Base-by-base conservation (phyloP, 345 rosid species). In the Salix dunnii region DNA sequence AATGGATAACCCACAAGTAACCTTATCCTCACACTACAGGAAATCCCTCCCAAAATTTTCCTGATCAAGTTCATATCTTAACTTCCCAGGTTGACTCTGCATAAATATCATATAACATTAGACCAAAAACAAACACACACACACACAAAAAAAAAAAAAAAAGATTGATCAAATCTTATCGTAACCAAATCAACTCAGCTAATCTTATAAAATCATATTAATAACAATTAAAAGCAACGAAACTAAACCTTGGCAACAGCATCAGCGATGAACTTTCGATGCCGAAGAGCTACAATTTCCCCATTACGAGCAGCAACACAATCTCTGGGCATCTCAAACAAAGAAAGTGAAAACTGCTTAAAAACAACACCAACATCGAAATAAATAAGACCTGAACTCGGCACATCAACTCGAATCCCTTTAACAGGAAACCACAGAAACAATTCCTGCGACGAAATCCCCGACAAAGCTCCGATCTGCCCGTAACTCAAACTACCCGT, bases 361-460 rank as follows among this genome's bases (percentile, higher is more conserved):
- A 27, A 84, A 74, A 93, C 91, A 68, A 93, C 97, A 53, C 97
- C 97, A 25, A 95, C 96, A 48, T 95, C 97, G 71, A 95, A 95
- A 82, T 90, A 88, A 7, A 95, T 95, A 18, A 95, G 79, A 4
- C 99, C 99, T 30, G 99, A 93, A 79, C 92, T 89, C 0, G 99
- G 98, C 1, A 93, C 74, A 73, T 95, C 99, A 42, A 93, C 97
- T 46, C 93, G 89, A 58, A 95, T 91, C 62, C 87, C 90, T 77
- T 86, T 91, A 3, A 95, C 98, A 49, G 90, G 97, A 82, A 95
- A 90, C 98, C 98, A 95, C 62, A 95, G 80, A 73, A 93, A 95
- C 18, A 95, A 79, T 78, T 95, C 99, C 77, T 93, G 94, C 1
- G 98, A 92, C n/a, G 90, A 81, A 61, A 95, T 82, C 51, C 99